Evolutionary conservation across 208 protist genomes (phyloP).

Genomic region (Naegleria lovaniensis): DNA sequence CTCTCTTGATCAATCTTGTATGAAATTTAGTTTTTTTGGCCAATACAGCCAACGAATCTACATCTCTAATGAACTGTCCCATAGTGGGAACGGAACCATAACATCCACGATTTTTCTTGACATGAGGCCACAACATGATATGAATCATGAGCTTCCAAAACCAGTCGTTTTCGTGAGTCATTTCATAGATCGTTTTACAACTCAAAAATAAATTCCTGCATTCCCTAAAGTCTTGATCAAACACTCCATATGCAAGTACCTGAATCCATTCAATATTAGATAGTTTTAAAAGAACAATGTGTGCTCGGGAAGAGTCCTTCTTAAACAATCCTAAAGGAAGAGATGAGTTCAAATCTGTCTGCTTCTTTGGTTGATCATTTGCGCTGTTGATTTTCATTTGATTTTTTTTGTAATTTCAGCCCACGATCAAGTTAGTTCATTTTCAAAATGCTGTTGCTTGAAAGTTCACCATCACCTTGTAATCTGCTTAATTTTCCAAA

Average conservation of each 20-base stretch:
- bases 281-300: not conserved
- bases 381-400: too few species aligned
- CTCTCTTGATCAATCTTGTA: not conserved
- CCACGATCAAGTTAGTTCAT: too few species aligned
- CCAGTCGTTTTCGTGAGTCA: not conserved
- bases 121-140: not conserved
- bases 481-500: too few species aligned
- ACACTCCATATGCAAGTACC: not conserved
- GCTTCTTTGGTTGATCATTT: too few species aligned
- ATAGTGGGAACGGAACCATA: not conserved
- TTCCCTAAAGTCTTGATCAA: not conserved
- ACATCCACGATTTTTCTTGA: not conserved
- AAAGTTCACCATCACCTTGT: too few species aligned
- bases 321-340: too few species aligned
- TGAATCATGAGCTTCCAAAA: not conserved
- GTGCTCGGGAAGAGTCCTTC: too few species aligned
- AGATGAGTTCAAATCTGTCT: too few species aligned
- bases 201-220: not conserved
- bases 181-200: not conserved
- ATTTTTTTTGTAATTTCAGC: too few species aligned
- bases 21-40: not conserved
- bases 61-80: not conserved
- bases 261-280: not conserved
- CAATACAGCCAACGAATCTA: not conserved
- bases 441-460: too few species aligned